Percentiles rank a stretch among this genome's conserved stretches.
phyloP scores from a whole-genome alignment of 1,139 yeast species.

The Yamadazyma dushanensis region DNA sequence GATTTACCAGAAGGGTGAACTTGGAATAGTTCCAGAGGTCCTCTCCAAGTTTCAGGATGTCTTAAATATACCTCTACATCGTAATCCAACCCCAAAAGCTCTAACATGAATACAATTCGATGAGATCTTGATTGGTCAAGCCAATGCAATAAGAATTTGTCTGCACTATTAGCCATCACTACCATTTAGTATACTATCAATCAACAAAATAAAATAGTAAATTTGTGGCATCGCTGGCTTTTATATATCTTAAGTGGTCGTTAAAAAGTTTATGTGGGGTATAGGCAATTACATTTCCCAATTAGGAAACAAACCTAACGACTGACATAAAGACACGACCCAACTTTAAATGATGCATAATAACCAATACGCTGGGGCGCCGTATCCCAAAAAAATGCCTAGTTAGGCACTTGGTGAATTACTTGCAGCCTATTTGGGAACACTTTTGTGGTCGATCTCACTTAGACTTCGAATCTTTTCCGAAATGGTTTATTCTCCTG shows the following conservation, averaged over 20 bases:
- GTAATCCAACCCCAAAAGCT: constrained; percentile 46
- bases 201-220: too few species aligned
- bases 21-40: constrained; percentile 45
- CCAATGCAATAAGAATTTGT: constrained; percentile 19
- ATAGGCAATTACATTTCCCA: constrained; percentile 10
- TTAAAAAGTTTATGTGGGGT: constrained; percentile 8
- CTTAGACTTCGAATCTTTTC: too few species aligned
- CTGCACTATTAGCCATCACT: constrained; percentile 15
- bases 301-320: constrained; percentile 9
- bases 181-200: background rate
- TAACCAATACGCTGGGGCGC: too few species aligned
- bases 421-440: too few species aligned
- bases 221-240: too few species aligned
- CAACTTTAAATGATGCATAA: too few species aligned
- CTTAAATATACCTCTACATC: constrained; percentile 52
- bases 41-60: constrained; percentile 38
- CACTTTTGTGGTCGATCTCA: too few species aligned
- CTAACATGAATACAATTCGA: constrained; percentile 41
- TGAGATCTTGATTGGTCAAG: constrained; percentile 36
- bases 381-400: background rate
- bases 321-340: background rate
- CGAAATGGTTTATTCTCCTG: too few species aligned
- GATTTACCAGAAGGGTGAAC: constrained; percentile 60
- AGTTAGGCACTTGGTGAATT: background rate
- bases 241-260: background rate